Percentiles rank a stretch among this genome's conserved stretches.
phyloP scores from a whole-genome alignment of 176 grass and related monocot species.

The Triticum aestivum region IWGSC_CS_RefSeq_v2.1 NC_057806.1:615205765-615206264 shows the following conservation, averaged over 20 bases:
- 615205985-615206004: neutral
- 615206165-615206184: neutral
- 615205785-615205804: conserved; percentile 54
- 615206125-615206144: conserved; percentile 16
- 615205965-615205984: no score
- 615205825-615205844: conserved; percentile 17
- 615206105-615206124: conserved; percentile 38
- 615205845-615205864: neutral
- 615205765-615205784: conserved; percentile 31
- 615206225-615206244: neutral
- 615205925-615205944: conserved; percentile 41
- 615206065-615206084: conserved; percentile 44
- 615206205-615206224: conserved; percentile 29
- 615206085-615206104: conserved; percentile 30
- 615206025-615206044: conserved; percentile 47
- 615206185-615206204: conserved; percentile 29
- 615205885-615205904: conserved; percentile 29
- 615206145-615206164: conserved; percentile 21
- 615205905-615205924: conserved; percentile 31
- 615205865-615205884: conserved; percentile 35
- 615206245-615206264: neutral
- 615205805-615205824: conserved; percentile 12
- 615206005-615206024: neutral
- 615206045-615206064: conserved; percentile 43
- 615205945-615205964: no score